phyloP scores from a whole-genome alignment of 1,284 basidiomycete genomes.

The Coniferiporia sulphurascens region DNA sequence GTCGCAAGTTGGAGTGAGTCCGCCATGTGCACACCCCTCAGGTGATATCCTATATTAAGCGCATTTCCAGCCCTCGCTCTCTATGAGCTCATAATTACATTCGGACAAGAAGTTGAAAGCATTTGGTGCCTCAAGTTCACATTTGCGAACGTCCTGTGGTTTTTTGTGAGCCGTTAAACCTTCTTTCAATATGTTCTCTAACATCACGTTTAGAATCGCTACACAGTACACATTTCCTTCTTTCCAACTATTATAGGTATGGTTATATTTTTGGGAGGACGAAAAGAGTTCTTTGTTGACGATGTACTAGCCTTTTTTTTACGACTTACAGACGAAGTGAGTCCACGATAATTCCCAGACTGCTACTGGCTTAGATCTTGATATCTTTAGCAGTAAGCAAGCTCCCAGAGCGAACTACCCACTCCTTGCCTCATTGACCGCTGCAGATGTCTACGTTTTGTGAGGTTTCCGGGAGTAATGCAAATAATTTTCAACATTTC shows the following conservation, averaged over 20 bases:
- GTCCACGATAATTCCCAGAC: neutral
- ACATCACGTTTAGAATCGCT: constrained; percentile 11
- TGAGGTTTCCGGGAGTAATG: constrained; percentile 16
- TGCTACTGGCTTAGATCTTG: neutral
- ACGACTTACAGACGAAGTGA: constrained; percentile 1
- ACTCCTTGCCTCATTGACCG: neutral
- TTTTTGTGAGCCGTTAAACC: constrained; percentile 3
- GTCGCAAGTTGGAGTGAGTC: constrained; percentile 5
- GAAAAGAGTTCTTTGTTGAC: neutral
- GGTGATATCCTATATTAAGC: neutral
- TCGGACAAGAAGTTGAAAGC: constrained; percentile 13
- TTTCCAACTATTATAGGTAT: constrained; percentile 7
- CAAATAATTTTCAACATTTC: constrained; percentile 17
- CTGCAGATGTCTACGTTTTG: constrained; percentile 8
- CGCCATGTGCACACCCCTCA: neutral
- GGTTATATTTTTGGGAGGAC: neutral
- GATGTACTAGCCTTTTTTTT: constrained; percentile 1
- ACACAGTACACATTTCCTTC: constrained; percentile 4
- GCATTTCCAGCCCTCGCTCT: constrained; percentile 1
- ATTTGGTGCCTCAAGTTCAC: constrained; percentile 15
- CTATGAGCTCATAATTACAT: constrained; percentile 16
- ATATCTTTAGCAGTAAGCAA: constrained; percentile 8
- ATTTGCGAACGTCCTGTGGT: constrained; percentile 12
- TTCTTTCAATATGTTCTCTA: neutral
- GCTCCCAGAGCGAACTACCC: too few relatives aligned